Base-by-base conservation (phyloP, 176 grass and related monocot species). In the Eragrostis nindensis region DNA sequence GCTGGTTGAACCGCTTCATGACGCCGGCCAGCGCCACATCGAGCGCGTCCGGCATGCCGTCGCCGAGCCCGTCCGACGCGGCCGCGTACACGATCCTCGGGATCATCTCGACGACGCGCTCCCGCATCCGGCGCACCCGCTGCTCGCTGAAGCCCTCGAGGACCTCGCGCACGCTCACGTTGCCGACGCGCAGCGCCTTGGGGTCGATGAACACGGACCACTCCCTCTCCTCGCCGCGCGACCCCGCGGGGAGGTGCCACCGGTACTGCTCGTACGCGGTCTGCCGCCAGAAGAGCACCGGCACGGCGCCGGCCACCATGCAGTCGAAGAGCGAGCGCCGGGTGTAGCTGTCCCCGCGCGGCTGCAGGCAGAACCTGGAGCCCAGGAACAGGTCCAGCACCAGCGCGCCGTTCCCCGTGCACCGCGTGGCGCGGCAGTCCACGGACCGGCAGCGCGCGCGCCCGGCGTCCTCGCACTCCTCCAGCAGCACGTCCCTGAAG, bases 171-270 rank as follows among this genome's bases (percentile, higher is more conserved):
- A 98, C 79, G 75, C 85, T 91, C 50, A 87, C 74, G 48, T 77
- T 90, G 16, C 90, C 92, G 29, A 50, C 75, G 12, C 89, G 79
- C 68, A 94, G 78, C 54, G 57, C 90, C 84, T 17, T 65, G n/a
- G 86, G 90, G 82, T 98, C 90, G 3, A 98, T 94, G 84, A 92
- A 98, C 60, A 98, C 88, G 46, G 92, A 98, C 92, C 95, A 98
- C 65, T 92, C 92, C 64, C 41, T 43, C 19, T 90, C 84, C 22
- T 86, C 68, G 8, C 47, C 89, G 1, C 60, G 11, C 5, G 45
- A 11, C 22, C 68, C 56, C 9, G 52, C 66, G 40, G 90, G 92
- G 39, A 98, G 39, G 72, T 85, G 89, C 95, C 83, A 98, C 54
- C 73, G 43, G 88, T 98, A 98, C 81, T 87, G 86, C 60, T 91